Conservation (phyloP, 1,284 basidiomycete genomes). For the Boletus hoseneyae region DNA sequence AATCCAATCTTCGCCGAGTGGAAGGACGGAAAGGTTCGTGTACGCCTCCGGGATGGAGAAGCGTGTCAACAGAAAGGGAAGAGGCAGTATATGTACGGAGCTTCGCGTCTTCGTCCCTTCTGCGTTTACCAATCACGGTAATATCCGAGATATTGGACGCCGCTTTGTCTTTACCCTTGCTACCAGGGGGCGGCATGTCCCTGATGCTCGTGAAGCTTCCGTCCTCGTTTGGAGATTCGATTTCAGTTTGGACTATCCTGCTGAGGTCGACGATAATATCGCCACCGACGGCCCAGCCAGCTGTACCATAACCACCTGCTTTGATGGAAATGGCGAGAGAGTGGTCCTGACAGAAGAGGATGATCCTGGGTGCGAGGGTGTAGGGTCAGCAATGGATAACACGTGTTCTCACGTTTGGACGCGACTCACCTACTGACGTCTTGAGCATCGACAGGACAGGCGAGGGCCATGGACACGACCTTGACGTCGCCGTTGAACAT, state of each 20-base stretch:
- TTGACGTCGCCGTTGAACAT: conserved; percentile 81
- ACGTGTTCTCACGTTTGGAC: conserved; percentile 9
- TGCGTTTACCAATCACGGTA: conserved; percentile 44
- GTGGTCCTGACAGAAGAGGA: conserved; percentile 69
- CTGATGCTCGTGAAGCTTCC: conserved; percentile 56
- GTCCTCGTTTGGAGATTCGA: conserved; percentile 54
- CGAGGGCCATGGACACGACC: conserved; percentile 54
- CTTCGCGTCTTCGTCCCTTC: conserved; percentile 50
- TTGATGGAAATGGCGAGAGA: conserved; percentile 77
- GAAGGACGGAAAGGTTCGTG: conserved; percentile 33
- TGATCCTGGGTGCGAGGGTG: conserved; percentile 41
- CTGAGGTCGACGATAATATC: conserved; percentile 80
- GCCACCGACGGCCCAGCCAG: conserved; percentile 83
- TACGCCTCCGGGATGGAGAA: conserved; percentile 46
- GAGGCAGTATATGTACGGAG: conserved; percentile 54
- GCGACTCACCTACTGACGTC: conserved; percentile 68
- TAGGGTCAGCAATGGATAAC: conserved; percentile 11
- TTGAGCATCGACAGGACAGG: conserved; percentile 66
- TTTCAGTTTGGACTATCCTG: conserved; percentile 61
- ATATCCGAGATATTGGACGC: conserved; percentile 6
- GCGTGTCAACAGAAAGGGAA: conserved; percentile 50
- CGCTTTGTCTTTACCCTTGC: conserved; percentile 51
- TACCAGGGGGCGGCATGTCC: conserved; percentile 46
- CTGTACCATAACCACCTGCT: conserved; percentile 85
- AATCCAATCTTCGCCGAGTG: conserved; percentile 43